These are phyloP conservation scores for Myxozyma udenii DNA, from an alignment of 805 yeast genomes.

Conservation along the genomic window DNA sequence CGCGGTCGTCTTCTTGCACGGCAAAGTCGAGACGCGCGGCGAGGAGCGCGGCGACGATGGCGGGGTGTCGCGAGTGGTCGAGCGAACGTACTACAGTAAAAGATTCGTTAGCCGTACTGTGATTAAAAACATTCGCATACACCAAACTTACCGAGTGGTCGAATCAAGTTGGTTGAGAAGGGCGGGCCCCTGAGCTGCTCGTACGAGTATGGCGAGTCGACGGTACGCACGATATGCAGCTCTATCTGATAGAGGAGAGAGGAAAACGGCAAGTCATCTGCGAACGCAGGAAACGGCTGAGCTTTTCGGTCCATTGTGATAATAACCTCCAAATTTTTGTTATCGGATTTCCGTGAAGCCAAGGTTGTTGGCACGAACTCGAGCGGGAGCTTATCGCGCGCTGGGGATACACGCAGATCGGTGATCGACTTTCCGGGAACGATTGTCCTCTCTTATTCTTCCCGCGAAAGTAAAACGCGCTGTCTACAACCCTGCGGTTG, in stretches of 20 bases:
- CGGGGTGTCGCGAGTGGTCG: slow-evolving; percentile 32
- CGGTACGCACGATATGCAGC: slow-evolving; percentile 30
- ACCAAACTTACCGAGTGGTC: slow-evolving; percentile 31
- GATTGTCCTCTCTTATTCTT: too few relatives aligned
- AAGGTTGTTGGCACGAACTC: slow-evolving; percentile 1
- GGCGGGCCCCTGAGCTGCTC: slow-evolving; percentile 35
- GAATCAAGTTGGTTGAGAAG: slow-evolving; percentile 29
- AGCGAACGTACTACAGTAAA: slow-evolving; percentile 23
- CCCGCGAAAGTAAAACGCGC: too few relatives aligned
- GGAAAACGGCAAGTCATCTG: slow-evolving; percentile 29
- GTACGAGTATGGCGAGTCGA: slow-evolving; percentile 35
- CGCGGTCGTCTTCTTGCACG: slow-evolving; percentile 31
- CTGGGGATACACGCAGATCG: background rate
- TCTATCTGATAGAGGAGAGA: slow-evolving; percentile 33
- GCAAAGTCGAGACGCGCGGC: slow-evolving; percentile 35
- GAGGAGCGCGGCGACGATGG: slow-evolving; percentile 35
- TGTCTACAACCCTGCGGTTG: too few relatives aligned
- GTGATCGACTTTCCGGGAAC: too few relatives aligned
- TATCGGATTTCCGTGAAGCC: background rate
- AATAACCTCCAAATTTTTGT: background rate
- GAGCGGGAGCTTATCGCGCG: slow-evolving; percentile 1
- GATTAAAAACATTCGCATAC: background rate
- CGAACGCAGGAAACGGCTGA: slow-evolving; percentile 32
- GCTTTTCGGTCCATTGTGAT: slow-evolving; percentile 25
- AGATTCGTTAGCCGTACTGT: background rate